Evolutionary conservation across 129 eudicot species (phyloP).

Genomic region (Deinandra increscens): DNA sequence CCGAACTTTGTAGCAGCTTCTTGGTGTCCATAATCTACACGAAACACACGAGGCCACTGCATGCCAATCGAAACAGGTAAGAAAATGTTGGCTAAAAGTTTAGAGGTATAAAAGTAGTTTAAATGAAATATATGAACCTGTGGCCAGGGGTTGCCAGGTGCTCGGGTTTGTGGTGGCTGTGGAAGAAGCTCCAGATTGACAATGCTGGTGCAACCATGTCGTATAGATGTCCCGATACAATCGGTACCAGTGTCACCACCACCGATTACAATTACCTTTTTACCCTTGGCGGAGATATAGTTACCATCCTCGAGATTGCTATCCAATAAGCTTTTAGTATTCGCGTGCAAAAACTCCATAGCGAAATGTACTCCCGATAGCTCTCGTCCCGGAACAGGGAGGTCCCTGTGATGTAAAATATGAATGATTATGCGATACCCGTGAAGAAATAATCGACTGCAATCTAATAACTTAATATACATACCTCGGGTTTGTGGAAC

Average conservation of each 20-base stretch:
- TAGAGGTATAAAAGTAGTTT: background rate
- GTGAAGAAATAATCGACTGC: background rate
- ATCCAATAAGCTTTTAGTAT: constrained; percentile 90
- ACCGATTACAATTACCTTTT: constrained; percentile 95
- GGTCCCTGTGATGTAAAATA: constrained; percentile 64
- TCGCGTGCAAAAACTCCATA: constrained; percentile 97
- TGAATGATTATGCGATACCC: background rate
- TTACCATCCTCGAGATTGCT: constrained; percentile 89
- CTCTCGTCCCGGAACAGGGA: constrained; percentile 96
- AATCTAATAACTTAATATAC: background rate
- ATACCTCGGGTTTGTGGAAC: constrained; percentile 95
- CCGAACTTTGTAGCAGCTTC: constrained; percentile 94
- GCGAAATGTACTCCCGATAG: constrained; percentile 94
- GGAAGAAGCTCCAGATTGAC: constrained; percentile 97
- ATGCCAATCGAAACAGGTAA: constrained; percentile 1
- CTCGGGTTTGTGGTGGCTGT: constrained; percentile 85
- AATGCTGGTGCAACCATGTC: constrained; percentile 86
- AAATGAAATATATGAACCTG: constrained; percentile 50
- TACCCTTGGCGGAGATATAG: constrained; percentile 89
- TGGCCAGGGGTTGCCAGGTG: constrained; percentile 99
- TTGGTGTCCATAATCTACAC: constrained; percentile 97
- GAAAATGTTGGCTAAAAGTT: background rate
- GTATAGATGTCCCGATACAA: constrained; percentile 92
- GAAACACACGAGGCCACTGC: constrained; percentile 98
- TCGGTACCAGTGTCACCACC: constrained; percentile 99